Evolutionary conservation across 2,329 filamentous ascomycete species (phyloP).

Genomic region (Zymoseptoria crescenta): DNA sequence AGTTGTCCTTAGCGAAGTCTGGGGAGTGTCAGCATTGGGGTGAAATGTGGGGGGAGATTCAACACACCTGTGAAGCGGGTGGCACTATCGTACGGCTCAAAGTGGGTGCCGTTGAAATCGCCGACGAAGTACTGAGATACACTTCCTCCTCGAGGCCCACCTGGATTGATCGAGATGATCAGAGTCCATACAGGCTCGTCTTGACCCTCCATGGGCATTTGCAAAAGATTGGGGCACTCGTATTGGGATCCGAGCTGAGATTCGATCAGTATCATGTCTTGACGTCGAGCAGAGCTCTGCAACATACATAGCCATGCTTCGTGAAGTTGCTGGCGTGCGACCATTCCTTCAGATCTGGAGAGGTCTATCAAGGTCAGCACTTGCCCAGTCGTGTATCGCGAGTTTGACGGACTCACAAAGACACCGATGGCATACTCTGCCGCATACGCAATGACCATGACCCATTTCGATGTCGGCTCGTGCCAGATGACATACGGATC

Average conservation of each 20-base stretch:
- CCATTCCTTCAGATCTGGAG: conserved; percentile 52
- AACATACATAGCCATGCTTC: conserved; percentile 35
- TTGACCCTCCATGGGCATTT: conserved; percentile 43
- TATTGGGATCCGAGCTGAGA: conserved; percentile 45
- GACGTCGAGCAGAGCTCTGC: background rate
- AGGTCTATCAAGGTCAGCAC: conserved; percentile 33
- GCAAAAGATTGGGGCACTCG: conserved; percentile 56
- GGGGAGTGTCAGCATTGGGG: background rate
- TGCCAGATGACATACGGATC: conserved; percentile 60
- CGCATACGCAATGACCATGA: conserved; percentile 49
- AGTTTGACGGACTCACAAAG: conserved; percentile 28
- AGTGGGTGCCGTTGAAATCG: conserved; percentile 58
- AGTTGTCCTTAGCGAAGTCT: conserved; percentile 41
- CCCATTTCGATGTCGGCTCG: conserved; percentile 44
- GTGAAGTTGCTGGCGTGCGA: conserved; percentile 52
- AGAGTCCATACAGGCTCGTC: conserved; percentile 40
- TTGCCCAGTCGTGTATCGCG: background rate
- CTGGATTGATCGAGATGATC: conserved; percentile 49
- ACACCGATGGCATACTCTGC: conserved; percentile 51
- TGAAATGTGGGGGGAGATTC: background rate
- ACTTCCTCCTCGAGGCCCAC: conserved; percentile 50
- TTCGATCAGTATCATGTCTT: background rate
- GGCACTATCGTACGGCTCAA: conserved; percentile 37
- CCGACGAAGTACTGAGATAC: conserved; percentile 51
- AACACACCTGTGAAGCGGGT: conserved; percentile 17